phyloP scores from a whole-genome alignment of 345 rosid genomes.

The Citrus maxima region DNA sequence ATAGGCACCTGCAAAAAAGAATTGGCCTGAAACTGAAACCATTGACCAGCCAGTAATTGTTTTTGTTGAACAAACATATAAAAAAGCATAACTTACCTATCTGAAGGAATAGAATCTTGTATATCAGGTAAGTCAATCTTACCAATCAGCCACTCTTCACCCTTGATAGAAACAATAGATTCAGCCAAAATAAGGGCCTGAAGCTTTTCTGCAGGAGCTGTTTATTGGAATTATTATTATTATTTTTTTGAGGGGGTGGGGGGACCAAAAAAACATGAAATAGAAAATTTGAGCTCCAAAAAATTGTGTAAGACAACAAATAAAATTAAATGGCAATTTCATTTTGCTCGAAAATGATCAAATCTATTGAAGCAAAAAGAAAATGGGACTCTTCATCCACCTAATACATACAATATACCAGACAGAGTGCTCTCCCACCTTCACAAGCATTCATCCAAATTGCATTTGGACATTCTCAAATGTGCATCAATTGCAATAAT shows the following conservation, averaged over 20 bases:
- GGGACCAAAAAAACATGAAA: neutral
- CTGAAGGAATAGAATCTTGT: conserved; percentile 50
- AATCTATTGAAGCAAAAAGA: neutral
- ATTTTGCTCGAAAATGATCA: neutral
- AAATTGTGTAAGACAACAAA: neutral
- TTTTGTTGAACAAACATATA: neutral
- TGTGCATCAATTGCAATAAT: neutral
- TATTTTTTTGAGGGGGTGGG: too few relatives aligned
- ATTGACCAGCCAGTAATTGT: neutral
- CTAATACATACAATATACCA: neutral
- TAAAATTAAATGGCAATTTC: neutral
- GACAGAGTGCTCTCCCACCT: neutral
- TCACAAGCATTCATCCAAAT: neutral
- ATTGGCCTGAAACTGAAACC: conserved; percentile 2
- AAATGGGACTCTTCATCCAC: neutral
- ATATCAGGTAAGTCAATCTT: conserved; percentile 45
- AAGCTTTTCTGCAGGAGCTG: conserved; percentile 82
- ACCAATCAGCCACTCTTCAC: conserved; percentile 73
- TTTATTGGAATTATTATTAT: conserved; percentile 1
- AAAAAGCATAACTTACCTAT: conserved; percentile 45
- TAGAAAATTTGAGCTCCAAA: neutral
- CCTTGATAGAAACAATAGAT: conserved; percentile 53
- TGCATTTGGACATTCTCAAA: neutral
- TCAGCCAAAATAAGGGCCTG: conserved; percentile 86
- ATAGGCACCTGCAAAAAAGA: conserved; percentile 62